Base-by-base conservation (phyloP, 116 monocot species). In the Phalaenopsis hybrid region DNA sequence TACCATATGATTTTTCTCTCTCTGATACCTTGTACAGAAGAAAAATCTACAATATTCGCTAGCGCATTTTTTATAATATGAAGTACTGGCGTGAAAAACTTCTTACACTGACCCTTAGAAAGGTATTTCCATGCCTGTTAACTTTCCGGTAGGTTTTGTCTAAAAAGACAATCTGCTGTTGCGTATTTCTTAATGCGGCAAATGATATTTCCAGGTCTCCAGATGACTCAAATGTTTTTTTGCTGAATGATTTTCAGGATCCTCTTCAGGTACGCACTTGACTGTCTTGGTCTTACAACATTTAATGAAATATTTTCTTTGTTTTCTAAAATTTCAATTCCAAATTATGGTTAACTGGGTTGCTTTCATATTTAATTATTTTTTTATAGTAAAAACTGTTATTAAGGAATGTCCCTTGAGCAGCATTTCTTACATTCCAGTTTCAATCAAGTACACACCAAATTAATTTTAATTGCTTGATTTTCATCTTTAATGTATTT, bases 171-270 rank as follows among this genome's bases (percentile, higher is more conserved):
- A 77, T 48, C 25, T 48, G 4, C 4, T 11, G 50, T 23, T 4
- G 43, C 44, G 0, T 13, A 6, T 44, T 75, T 44, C 75, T 75
- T 44, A 72, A 75, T 75, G 75, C 16, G 76, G 25, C 8, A 77
- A 21, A 48, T 79, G 63, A 16, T 82, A 17, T 86, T 83, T 79
- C 6, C 83, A 99, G 99, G 87, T 99, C 99, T 78, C 84, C 90
- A 58, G 91, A 95, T 81, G 95, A 99, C 92, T 85, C 99, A 79
- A 99, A 99, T 89, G 95, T 99, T 34, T 99, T 95, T 83, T 92
- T 99, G 78, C 88, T 95, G 79, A 99, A 99, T 86, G 82, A 99
- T 87, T 91, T 93, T 82, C 89, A 95, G 79, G 99, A 95, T 79
- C 95, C 92, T 77, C 87, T 99, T 82, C 99, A 99, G 99, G 99